Evolutionary conservation across 2,329 filamentous ascomycete genomes (phyloP).

Genomic region (Aspergillus sp.): DNA sequence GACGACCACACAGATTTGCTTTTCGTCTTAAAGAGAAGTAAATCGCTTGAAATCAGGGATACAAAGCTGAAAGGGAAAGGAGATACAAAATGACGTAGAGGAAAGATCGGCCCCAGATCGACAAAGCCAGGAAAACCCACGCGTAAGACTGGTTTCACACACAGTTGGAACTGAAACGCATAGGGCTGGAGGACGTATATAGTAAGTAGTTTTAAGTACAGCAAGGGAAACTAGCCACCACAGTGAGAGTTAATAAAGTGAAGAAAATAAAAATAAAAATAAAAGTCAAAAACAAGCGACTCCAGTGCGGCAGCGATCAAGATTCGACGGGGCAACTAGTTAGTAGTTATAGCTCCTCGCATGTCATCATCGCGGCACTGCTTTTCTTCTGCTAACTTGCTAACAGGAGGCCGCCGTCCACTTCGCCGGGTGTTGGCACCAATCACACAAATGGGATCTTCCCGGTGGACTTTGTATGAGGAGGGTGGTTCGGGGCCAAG

Average conservation of each 20-base stretch:
- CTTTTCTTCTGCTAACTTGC: not conserved
- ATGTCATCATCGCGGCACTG: not conserved
- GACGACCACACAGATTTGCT: not conserved
- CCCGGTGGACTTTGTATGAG: not conserved
- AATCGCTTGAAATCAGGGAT: not conserved
- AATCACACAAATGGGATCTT: not conserved
- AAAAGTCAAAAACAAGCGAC: not conserved
- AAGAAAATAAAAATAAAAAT: no score
- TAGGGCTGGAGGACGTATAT: not conserved
- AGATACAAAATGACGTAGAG: not conserved
- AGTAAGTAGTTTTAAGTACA: no score
- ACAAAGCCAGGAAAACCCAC: not conserved
- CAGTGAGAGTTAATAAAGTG: not conserved
- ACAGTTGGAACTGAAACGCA: not conserved
- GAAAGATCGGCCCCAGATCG: not conserved
- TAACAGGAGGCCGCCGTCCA: not conserved
- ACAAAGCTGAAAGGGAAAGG: not conserved
- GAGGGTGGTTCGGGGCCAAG: not conserved
- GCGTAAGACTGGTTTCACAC: not conserved
- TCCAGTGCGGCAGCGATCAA: not conserved
- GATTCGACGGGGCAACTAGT: not conserved
- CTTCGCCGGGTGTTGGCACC: constrained; percentile 1
- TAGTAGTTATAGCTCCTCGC: not conserved
- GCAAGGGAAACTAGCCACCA: not conserved
- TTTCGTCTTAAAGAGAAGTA: not conserved